Conservation (phyloP, 2,329 filamentous ascomycete species). For the Verticillium nubilum region DNA sequence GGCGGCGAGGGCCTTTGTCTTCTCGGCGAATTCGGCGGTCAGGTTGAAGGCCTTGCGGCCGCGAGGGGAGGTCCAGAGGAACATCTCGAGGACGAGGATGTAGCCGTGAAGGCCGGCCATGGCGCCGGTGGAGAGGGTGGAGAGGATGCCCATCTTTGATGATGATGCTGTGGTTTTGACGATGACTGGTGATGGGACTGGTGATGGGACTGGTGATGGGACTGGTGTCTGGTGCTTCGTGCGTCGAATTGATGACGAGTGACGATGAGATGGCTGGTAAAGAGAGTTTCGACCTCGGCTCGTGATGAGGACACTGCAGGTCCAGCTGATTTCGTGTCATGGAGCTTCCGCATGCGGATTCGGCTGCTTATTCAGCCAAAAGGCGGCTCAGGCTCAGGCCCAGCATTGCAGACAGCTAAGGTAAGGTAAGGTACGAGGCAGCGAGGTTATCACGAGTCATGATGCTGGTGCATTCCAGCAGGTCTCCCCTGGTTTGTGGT, state of each 20-base stretch:
- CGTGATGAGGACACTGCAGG: neutral
- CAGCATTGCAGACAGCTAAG: no score
- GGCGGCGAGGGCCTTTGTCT: constrained; percentile 38
- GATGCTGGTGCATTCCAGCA: neutral
- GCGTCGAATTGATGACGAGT: neutral
- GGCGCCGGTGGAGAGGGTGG: constrained; percentile 26
- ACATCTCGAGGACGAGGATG: constrained; percentile 44
- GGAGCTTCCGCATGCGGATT: neutral
- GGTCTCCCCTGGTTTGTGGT: neutral
- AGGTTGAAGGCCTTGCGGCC: constrained; percentile 39
- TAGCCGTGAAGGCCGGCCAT: constrained; percentile 39
- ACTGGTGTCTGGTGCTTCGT: neutral
- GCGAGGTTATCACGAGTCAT: neutral
- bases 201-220: neutral
- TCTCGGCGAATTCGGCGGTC: constrained; percentile 36
- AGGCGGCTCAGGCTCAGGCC: no score
- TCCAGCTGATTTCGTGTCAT: neutral
- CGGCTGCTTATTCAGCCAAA: neutral
- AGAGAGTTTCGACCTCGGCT: neutral
- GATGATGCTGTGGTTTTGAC: neutral
- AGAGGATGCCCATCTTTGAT: constrained; percentile 25
- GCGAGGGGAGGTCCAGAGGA: constrained; percentile 41
- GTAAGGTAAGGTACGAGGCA: no score
- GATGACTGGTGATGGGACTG: neutral
- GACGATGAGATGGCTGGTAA: neutral